Conservation (phyloP, 176 grass and related monocot species). For the Juncus effusus region DNA sequence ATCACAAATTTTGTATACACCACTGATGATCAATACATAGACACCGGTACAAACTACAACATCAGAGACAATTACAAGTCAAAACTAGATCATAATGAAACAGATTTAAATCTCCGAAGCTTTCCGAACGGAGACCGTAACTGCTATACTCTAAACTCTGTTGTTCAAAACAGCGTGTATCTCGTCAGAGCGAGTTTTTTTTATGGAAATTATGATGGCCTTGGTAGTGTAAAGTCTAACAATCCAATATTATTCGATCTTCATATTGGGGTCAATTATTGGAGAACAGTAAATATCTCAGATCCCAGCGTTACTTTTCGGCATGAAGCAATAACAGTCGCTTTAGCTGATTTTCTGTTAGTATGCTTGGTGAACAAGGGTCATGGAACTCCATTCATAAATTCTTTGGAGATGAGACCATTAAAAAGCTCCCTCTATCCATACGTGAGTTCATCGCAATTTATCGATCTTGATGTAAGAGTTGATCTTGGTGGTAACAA, state of each 20-base stretch:
- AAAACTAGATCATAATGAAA: not conserved
- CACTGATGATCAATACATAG: slow-evolving; percentile 20
- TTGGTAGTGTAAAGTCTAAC: not conserved
- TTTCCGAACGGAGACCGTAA: slow-evolving; percentile 8
- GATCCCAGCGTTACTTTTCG: not conserved
- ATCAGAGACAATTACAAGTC: not conserved
- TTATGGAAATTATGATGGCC: slow-evolving; percentile 16
- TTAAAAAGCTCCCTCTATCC: not conserved
- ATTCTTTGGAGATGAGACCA: slow-evolving; percentile 25
- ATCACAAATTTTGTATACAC: slow-evolving; percentile 3
- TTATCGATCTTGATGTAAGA: not conserved
- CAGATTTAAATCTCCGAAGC: slow-evolving; percentile 12
- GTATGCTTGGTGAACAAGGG: slow-evolving; percentile 19
- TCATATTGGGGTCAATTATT: slow-evolving; percentile 19
- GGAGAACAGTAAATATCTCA: slow-evolving; percentile 24
- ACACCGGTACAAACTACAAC: slow-evolving; percentile 16
- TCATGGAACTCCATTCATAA: slow-evolving; percentile 17
- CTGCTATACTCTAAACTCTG: slow-evolving; percentile 22
- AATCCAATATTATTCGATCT: slow-evolving; percentile 11
- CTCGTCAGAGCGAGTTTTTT: slow-evolving; percentile 13
- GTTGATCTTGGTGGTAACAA: slow-evolving; percentile 7
- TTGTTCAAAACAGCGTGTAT: not conserved
- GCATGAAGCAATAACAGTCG: slow-evolving; percentile 7
- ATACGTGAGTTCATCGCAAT: slow-evolving; percentile 8
- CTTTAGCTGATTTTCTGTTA: slow-evolving; percentile 20